Conservation (phyloP, 2,329 filamentous ascomycete species). For the Blastomyces percursus region DNA sequence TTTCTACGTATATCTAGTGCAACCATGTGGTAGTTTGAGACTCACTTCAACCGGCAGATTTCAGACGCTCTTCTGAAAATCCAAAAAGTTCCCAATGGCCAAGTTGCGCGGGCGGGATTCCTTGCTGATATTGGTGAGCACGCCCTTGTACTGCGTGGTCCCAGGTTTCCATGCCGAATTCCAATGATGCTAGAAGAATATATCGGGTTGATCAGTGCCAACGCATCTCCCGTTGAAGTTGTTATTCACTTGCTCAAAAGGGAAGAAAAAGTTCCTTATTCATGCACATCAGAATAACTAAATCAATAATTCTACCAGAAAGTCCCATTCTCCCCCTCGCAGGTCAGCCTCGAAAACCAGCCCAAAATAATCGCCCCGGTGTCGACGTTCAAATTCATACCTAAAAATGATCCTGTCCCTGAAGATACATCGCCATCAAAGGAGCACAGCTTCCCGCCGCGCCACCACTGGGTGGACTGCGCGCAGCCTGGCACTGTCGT, state of each 20-base stretch:
- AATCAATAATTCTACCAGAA: neutral
- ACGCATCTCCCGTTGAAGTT: neutral
- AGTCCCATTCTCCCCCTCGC: conserved; percentile 28
- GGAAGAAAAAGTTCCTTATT: neutral
- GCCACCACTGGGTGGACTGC: conserved; percentile 59
- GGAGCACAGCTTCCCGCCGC: conserved; percentile 44
- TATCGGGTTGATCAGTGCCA: too few relatives aligned
- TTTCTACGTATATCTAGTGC: neutral
- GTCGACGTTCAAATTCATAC: conserved; percentile 44
- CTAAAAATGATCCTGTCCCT: conserved; percentile 42
- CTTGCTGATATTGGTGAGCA: conserved; percentile 49
- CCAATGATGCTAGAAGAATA: neutral
- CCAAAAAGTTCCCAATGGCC: conserved; percentile 32
- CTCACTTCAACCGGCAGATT: conserved; percentile 35
- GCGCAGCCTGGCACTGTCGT: conserved; percentile 50
- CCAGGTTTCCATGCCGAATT: neutral
- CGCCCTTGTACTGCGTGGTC: neutral
- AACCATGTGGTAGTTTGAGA: neutral
- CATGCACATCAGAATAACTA: neutral
- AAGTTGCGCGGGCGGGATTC: conserved; percentile 53
- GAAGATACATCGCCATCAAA: conserved; percentile 18
- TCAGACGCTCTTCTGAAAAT: conserved; percentile 64
- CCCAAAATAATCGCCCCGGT: conserved; percentile 34
- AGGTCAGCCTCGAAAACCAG: conserved; percentile 19
- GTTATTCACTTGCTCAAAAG: too few relatives aligned